Conservation (phyloP, 2,329 filamentous ascomycete species). For the Nemania diffusa region DNA sequence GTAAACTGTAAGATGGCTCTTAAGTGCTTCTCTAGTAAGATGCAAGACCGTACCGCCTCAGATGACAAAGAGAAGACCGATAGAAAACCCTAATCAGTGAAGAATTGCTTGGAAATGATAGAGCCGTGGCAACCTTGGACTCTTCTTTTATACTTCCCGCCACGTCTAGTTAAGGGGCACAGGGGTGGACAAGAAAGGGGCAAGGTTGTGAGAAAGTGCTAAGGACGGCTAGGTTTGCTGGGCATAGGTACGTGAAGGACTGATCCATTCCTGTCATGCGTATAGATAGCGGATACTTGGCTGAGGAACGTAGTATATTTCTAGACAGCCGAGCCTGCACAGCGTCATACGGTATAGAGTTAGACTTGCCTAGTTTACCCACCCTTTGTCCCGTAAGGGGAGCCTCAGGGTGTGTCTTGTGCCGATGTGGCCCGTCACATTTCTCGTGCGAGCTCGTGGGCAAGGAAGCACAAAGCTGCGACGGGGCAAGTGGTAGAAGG, state of each 20-base stretch:
- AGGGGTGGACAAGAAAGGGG: constrained; percentile 9
- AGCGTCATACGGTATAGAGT: constrained; percentile 28
- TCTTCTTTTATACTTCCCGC: constrained; percentile 30
- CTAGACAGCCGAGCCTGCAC: constrained; percentile 10
- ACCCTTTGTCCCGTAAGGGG: constrained; percentile 12
- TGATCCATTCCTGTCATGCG: constrained; percentile 28
- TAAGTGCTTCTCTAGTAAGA: constrained; percentile 2
- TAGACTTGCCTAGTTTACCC: constrained; percentile 26
- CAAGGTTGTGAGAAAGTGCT: constrained; percentile 13
- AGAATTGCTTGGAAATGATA: background rate
- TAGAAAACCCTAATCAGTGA: constrained; percentile 1
- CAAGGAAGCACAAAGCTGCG: constrained; percentile 2
- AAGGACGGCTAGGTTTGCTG: constrained; percentile 9
- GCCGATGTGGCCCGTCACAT: constrained; percentile 9
- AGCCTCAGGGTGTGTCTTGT: constrained; percentile 13
- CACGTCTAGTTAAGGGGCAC: constrained; percentile 1
- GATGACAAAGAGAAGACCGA: constrained; percentile 5
- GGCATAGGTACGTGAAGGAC: constrained; percentile 13
- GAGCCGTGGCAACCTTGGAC: constrained; percentile 10
- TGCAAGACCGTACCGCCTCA: background rate
- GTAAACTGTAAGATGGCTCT: constrained; percentile 5
- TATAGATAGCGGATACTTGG: constrained; percentile 10
- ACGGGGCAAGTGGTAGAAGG: constrained; percentile 1
- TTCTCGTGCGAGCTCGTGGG: constrained; percentile 8
- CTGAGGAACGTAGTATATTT: background rate